Base-by-base conservation (phyloP, 2,329 filamentous ascomycete species). In the Colletotrichum caudatum region DNA sequence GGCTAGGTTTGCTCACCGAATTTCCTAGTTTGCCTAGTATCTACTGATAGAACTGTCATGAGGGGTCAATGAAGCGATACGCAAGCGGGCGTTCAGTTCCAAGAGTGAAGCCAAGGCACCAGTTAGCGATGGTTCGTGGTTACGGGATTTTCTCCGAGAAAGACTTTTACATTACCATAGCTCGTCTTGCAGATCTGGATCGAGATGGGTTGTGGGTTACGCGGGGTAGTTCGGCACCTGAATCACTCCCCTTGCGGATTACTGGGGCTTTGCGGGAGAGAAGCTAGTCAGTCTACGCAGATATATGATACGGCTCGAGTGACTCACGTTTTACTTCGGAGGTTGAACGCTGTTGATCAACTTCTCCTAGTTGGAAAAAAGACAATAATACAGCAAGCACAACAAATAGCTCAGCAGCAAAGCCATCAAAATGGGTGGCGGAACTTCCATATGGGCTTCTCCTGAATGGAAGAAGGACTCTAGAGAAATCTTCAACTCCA, bases 381-480 rank as follows among this genome's bases (percentile, higher is more conserved):
- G 51, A 56, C 44, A 41, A 29, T 26, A 53, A 35, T 14, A 53
- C 18, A 33, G 7, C 5, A 12, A 6, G 14, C 2, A 63, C 33
- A 2, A 11, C 33, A 23, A 18, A 48, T 18, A 2, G 29, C 9
- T 41, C 53, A 37, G 20, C 39, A 18, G 8, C 9, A 35, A 2
- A 12, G 6, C 37, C 48, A 9, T 7, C 33, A 8, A 74, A 37
- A 82, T 82, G 81, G 81, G 78, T 35, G 81, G 80, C 44, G 80
- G 80, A 48, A 81, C 79, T 59, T 81, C 79, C 23, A 76, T 82
- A 3, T 82, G 80, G 80, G 77, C 78, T 12, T 79, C 77, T 54
- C 79, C 78, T 16, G 81, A 83, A 37, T 80, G 76, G 72, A 80
- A 78, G 69, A 77, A 74, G 5, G 81, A 82, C 54, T 81, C 80